Conservation (phyloP, 2,329 filamentous ascomycete genomes). For the Colletotrichum tofieldiae region DNA sequence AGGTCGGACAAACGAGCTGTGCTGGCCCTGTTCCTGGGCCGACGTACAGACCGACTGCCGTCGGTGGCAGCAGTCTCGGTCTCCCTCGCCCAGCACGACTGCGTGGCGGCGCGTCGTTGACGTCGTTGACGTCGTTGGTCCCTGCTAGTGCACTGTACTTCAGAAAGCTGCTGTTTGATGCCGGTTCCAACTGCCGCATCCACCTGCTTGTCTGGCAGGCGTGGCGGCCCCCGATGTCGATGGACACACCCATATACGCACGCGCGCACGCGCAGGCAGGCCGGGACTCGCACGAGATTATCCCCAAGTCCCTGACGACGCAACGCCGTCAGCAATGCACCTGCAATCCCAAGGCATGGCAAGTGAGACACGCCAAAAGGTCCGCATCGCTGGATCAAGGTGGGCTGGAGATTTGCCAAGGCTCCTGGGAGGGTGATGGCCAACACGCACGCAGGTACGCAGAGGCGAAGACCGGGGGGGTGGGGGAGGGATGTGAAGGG, state of each 20-base stretch:
- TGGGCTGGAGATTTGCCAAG: constrained; percentile 29
- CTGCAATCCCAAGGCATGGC: constrained; percentile 17
- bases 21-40: neutral
- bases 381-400: constrained; percentile 39
- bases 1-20: constrained; percentile 8
- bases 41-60: constrained; percentile 14
- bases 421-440: neutral
- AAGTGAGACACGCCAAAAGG: constrained; percentile 42
- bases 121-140: constrained; percentile 12
- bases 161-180: constrained; percentile 2
- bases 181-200: constrained; percentile 17
- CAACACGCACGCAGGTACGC: constrained; percentile 15
- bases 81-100: neutral
- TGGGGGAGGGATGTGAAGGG: neutral
- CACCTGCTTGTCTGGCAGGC: constrained; percentile 3
- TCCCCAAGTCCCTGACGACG: constrained; percentile 22
- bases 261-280: neutral
- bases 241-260: neutral
- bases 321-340: constrained; percentile 23
- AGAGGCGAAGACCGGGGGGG: neutral
- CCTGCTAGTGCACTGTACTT: neutral
- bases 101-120: neutral
- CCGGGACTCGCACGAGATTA: constrained; percentile 19
- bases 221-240: neutral
- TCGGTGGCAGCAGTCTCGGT: neutral